Evolutionary conservation across 2,329 filamentous ascomycete genomes (phyloP), one percentile per base, ranked within the genome.

Genomic region (Monosporascus sp.): DNA sequence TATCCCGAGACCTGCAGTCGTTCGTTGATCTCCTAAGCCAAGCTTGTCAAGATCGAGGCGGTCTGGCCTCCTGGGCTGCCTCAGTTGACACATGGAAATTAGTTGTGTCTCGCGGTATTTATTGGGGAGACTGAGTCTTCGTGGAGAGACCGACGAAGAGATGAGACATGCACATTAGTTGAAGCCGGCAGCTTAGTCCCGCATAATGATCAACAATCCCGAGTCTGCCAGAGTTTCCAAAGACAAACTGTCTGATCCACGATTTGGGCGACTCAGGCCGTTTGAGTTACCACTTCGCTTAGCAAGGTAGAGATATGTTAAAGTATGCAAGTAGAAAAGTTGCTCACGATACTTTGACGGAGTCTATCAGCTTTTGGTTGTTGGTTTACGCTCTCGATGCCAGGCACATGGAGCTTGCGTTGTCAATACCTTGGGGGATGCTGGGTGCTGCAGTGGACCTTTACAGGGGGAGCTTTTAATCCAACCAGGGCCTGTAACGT

Each of bases 401-500:
- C 31, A 2, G 31, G 31, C 11, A 35, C 4, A 14, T 5, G 11
- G 11, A 35, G 31, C 31, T 35, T 35, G 31, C 31, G 31, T 14
- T 35, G 31, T 35, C 11, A 35, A 35, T 5, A 14, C 2, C 11
- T 35, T 35, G 5, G 31, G 31, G 31, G 9, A 35, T 35, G 31
- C 11, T 11, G 31, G 31, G 14, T 14, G 31, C 31, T 5, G 31
- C 31, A 5, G 31, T 35, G 9, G 31, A 14, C 11, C 22, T 31
- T 17, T 5, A 25, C 7, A 25, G 43, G 22, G 24, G 3, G 24
- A 8, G 24, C 5, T 46, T 50, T 50, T 52, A 53, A 56, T 48
- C 49, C 45, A 53, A 50, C 49, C 48, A 45, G 47, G 45, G 49
- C 43, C 50, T 59, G 58, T 58, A 60, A 60, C 55, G 58, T 60